Percentiles rank a stretch among this genome's conserved stretches.
phyloP scores from a whole-genome alignment of 805 yeast species.

The Starmerella sp. region DNA sequence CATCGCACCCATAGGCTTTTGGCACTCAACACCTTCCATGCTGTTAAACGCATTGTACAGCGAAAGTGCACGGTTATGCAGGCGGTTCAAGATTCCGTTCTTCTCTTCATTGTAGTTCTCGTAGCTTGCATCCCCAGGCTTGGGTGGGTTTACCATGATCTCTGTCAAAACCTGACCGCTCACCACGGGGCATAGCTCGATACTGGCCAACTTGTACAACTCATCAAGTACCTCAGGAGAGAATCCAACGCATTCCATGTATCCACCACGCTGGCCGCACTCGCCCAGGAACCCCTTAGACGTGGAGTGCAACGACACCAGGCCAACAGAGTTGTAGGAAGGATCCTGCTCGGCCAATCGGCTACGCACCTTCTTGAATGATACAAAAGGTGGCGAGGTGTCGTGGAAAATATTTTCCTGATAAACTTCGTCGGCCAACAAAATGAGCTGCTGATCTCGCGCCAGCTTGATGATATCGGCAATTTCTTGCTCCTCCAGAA shows the following conservation, averaged over 20 bases:
- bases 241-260: slow-evolving; percentile 87
- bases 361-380: slow-evolving; percentile 70
- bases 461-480: slow-evolving; percentile 65
- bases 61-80: slow-evolving; percentile 50
- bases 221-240: slow-evolving; percentile 54
- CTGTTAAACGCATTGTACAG: slow-evolving; percentile 59
- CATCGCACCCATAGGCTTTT: slow-evolving; percentile 95
- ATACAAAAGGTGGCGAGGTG: slow-evolving; percentile 44
- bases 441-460: slow-evolving; percentile 70
- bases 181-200: slow-evolving; percentile 87
- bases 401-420: slow-evolving; percentile 84
- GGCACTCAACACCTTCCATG: slow-evolving; percentile 77
- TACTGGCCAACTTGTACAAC: slow-evolving; percentile 76
- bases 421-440: slow-evolving; percentile 96
- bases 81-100: slow-evolving; percentile 45
- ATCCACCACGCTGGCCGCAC: slow-evolving; percentile 99
- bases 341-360: slow-evolving; percentile 44
- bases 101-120: slow-evolving; percentile 56
- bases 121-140: slow-evolving; percentile 62
- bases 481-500: slow-evolving; percentile 54
- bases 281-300: slow-evolving; percentile 97
- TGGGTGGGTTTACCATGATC: slow-evolving; percentile 87
- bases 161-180: slow-evolving; percentile 91
- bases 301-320: slow-evolving; percentile 92
- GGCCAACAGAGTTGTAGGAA: slow-evolving; percentile 58